Evolutionary conservation across 108 stramenopile genomes (phyloP), one percentile per base, ranked within the genome.

Genomic region (Phaeodactylum tricornutum): DNA sequence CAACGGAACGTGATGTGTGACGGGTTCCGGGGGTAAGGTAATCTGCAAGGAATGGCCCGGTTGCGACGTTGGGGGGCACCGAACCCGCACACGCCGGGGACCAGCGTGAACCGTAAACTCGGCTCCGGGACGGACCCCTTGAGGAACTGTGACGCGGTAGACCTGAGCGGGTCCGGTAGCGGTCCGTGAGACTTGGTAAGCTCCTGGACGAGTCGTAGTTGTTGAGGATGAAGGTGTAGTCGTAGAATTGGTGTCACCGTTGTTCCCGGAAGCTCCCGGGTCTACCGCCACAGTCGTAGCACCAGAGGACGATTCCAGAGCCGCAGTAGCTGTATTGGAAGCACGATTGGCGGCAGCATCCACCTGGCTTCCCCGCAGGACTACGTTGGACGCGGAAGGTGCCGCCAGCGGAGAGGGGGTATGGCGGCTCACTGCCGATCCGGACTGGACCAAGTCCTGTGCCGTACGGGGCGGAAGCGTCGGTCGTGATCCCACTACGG

Each of bases 21-120:
- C 57, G 7, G 78, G 80, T 60, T 87, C 82, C 8, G 82, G 77
- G 9, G 91, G 91, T 2, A 93, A 39, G 0, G 81, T 80, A 5
- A 93, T 88, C 35, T 84, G 81, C 8, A 93, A 53, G 16, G 74
- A 72, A 16, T 84, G 75, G 14, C 92, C 92, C 15, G 84, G 77
- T 3, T 78, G 63, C 4, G 71, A 71, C 19, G 67, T 57, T 1
- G 56, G 43, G 3, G 92, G 92, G 67, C 92, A 93, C 29, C 84
- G 54, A 0, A 93, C 87, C 22, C 79, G 65, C 2, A 93, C 87
- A 29, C 69, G 51, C 7, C 81, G 57, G 27, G 63, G 22, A 19
- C 77, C 77, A 9, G 75, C 79, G 41, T 84, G 63, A 0, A 93
- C 91, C 26, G 72, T 66, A 69, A 93, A 93, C 32, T 81, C 79